phyloP scores from a whole-genome alignment of 202 grass and related monocot species.

The Digitaria exilis region DNA sequence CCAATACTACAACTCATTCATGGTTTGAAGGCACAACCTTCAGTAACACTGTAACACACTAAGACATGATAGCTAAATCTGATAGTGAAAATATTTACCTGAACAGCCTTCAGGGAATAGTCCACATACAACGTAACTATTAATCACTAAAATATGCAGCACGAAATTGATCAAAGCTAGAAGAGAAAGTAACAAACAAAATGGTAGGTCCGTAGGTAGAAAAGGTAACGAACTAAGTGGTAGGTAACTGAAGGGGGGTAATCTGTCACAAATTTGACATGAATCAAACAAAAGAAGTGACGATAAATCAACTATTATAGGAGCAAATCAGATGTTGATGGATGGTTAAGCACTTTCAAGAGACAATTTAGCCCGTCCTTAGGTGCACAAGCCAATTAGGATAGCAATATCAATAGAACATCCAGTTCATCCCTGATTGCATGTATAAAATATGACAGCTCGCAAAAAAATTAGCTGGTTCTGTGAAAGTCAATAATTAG shows the following conservation, averaged over 20 bases:
- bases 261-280: background rate
- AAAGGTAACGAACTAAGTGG: background rate
- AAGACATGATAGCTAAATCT: background rate
- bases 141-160: background rate
- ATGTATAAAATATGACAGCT: background rate
- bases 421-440: background rate
- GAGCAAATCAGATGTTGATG: background rate
- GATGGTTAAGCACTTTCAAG: constrained; percentile 18
- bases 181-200: background rate
- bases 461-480: background rate
- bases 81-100: background rate
- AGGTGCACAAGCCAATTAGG: constrained; percentile 4
- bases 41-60: too few species aligned
- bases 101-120: background rate
- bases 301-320: constrained; percentile 12
- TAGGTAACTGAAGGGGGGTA: background rate
- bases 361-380: background rate
- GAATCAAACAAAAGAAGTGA: background rate
- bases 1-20: background rate
- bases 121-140: background rate
- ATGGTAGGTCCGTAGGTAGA: background rate
- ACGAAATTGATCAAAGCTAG: background rate
- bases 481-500: background rate
- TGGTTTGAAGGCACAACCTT: background rate
- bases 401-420: background rate